These are phyloP conservation scores for Saxophila tyrrhenica DNA, from an alignment of 495 filamentous ascomycete genomes.

Conservation along the genomic window DNA sequence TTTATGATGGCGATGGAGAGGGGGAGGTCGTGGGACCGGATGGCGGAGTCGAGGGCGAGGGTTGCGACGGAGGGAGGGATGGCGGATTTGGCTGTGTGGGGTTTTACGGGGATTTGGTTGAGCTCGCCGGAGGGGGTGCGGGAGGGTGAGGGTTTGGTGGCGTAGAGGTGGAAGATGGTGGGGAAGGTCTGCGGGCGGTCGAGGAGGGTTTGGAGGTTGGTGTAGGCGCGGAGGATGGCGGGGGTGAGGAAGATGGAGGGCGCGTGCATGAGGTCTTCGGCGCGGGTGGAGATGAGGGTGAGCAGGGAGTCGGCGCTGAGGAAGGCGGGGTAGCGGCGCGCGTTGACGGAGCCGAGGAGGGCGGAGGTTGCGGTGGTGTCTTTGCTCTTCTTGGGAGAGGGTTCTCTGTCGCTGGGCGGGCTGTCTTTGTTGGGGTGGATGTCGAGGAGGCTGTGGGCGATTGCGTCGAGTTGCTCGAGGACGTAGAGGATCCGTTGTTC, in stretches of 20 bases:
- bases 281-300: constrained; percentile 40
- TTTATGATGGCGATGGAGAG: constrained; percentile 72
- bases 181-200: constrained; percentile 62
- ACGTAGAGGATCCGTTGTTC: constrained; percentile 17
- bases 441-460: constrained; percentile 11
- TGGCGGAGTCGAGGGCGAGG: constrained; percentile 62
- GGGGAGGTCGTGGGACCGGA: constrained; percentile 60
- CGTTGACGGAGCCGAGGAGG: constrained; percentile 26
- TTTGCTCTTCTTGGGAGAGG: not conserved
- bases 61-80: constrained; percentile 56
- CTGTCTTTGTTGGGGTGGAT: not conserved
- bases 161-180: constrained; percentile 68
- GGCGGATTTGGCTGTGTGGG: constrained; percentile 47
- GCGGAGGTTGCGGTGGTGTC: constrained; percentile 25
- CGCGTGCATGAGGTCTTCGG: constrained; percentile 57
- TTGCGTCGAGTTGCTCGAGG: constrained; percentile 7
- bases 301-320: constrained; percentile 21
- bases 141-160: constrained; percentile 64
- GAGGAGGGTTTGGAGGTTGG: constrained; percentile 59
- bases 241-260: constrained; percentile 75
- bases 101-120: constrained; percentile 44
- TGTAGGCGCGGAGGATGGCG: constrained; percentile 54
- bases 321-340: constrained; percentile 11
- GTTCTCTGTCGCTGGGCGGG: not conserved
- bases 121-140: constrained; percentile 31